Percentiles rank a stretch among this genome's conserved stretches.
These are phyloP conservation scores for Fragaria ananassa DNA, from an alignment of 306 rosid species.

Conservation along the genomic window DNA sequence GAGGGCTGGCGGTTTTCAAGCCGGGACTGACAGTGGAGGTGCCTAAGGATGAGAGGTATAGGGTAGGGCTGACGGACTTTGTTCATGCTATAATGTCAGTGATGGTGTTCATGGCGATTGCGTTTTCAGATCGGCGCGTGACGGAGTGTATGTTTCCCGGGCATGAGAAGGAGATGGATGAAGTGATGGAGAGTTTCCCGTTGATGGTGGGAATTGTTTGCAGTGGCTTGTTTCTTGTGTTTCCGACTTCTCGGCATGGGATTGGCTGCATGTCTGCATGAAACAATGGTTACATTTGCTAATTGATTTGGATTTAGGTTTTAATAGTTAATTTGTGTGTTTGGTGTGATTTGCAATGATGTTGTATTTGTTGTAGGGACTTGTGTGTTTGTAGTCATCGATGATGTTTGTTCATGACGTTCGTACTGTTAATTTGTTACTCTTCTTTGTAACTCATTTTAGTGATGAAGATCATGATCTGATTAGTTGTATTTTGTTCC, in stretches of 20 bases:
- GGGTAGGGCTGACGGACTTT: slow-evolving; percentile 42
- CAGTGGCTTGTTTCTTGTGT: slow-evolving; percentile 63
- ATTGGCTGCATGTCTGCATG: slow-evolving; percentile 66
- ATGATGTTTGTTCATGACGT: neutral
- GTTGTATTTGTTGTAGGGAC: neutral
- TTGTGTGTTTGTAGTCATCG: neutral
- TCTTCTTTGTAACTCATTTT: too few relatives aligned
- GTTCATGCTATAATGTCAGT: slow-evolving; percentile 78
- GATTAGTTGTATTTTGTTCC: too few relatives aligned
- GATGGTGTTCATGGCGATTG: slow-evolving; percentile 68
- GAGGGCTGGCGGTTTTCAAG: slow-evolving; percentile 64
- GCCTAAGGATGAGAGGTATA: slow-evolving; percentile 46
- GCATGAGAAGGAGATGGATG: slow-evolving; percentile 62
- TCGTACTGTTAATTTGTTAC: too few relatives aligned
- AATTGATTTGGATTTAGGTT: neutral
- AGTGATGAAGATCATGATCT: too few relatives aligned
- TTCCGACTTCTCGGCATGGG: slow-evolving; percentile 62
- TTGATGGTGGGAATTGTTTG: slow-evolving; percentile 67
- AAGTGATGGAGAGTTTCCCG: slow-evolving; percentile 73
- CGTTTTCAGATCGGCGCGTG: slow-evolving; percentile 70
- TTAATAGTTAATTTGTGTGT: neutral
- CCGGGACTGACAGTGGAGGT: slow-evolving; percentile 43
- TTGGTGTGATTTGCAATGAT: slow-evolving; percentile 11
- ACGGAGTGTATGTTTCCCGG: slow-evolving; percentile 64
- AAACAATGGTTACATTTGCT: neutral